Base-by-base conservation (phyloP, 1,139 yeast species). In the Zygosaccharomyces pseudobailii region DNA sequence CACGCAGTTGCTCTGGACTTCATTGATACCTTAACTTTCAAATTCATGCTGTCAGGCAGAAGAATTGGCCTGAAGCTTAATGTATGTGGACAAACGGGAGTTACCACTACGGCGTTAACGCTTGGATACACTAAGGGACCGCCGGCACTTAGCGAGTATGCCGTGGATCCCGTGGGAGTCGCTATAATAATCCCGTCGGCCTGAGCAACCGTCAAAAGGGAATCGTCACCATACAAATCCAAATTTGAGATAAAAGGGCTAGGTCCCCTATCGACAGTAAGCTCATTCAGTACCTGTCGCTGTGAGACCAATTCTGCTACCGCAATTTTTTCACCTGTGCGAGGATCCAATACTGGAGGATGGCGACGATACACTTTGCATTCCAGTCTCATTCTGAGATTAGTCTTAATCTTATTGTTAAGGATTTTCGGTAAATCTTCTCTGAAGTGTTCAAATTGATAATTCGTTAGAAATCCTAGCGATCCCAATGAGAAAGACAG, bases 81-180 rank as follows among this genome's bases (percentile, higher is more conserved):
- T 0, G 96, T 87, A 58, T 88, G 96, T 0, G 96, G 97, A 62
- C 96, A 88, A 51, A 88, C 87, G 0, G 96, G 96, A 0, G 96
- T 88, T 3, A 88, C 88, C 49, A 89, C 82, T 36, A 88, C 85
- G 6, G 95, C 95, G 56, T 88, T 83, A 10, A 88, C 95, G 24
- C 87, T 87, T 0, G 96, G 96, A 58, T 88, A 95, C 2, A 88
- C 94, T 43, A 88, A 72, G 0, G 95, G 82, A 0, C 96, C 96
- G 13, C 96, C 96, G 0, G 96, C 96, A 35, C 94, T 84, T 33
- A 88, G 71, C 0, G 95, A 86, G 63, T 88, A 88, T 0, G 96
- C 96, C 0, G 96, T 88, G 2, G 95, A 86, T 0, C 96, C 96
- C 0, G 96, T 88, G 4, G 96, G 96, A 0, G 96, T 87, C 0